Evolutionary conservation across 73 alveolate genomes (phyloP), one percentile per base, ranked within the genome.

Genomic region (Stentor roeselii): DNA sequence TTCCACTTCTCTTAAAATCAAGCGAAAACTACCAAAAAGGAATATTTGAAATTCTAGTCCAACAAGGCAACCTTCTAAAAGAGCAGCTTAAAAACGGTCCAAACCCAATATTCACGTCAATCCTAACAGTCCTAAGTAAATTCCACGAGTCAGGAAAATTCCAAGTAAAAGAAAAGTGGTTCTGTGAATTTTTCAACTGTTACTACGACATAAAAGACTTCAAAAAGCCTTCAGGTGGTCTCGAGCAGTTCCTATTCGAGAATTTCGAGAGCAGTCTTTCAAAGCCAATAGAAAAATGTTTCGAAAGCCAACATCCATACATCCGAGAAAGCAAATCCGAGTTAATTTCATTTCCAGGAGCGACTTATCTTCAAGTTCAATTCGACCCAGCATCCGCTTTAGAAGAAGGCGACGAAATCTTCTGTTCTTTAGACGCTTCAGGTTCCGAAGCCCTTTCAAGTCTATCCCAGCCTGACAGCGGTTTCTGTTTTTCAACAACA

Each of bases 301-400:
- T 11, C 35, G 84, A 76, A 76, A 6, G 78, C 6, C 11, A 76
- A 36, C 84, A 76, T 36, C 84, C 84, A 30, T 76, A 76, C 35
- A 21, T 15, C 11, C 11, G 76, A 76, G 82, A 76, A 39, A 15
- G 31, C 6, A 11, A 15, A 4, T 6, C 6, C 3, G 76, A 76
- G 35, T 32, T 11, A 4, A 76, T 76, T 11, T 11, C 14, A 6
- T 11, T 76, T 4, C 60, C 60, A 6, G 84, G 84, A 76, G 84
- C 84, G 11, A 4, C 60, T 3, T 76, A 11, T 11, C 3, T 76
- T 11, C 14, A 30, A 3, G 27, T 76, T 11, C 11, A 6, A 30
- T 76, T 76, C 35, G 84, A 76, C 84, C 35, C 60, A 36, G 35
- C 14, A 6, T 36, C 84, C 6, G 34, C 60, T 34, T 36, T 76